Evolutionary conservation across 495 filamentous ascomycete genomes (phyloP), one percentile per base, ranked within the genome.

Genomic region (Penicillium pancosmium): DNA sequence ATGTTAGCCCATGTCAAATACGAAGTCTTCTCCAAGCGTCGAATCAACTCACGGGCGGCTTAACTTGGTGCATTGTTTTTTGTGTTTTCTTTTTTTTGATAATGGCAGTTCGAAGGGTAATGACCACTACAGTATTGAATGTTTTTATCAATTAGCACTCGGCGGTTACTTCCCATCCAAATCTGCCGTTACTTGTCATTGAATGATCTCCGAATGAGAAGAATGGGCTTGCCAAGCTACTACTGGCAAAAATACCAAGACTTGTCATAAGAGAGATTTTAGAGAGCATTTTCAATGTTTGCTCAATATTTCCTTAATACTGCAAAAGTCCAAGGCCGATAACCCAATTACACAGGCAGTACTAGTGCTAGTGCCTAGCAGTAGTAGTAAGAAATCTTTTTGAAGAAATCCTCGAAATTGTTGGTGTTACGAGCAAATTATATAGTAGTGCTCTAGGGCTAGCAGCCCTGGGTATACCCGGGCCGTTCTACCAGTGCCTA

Each of bases 101-200:
- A 54, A 23, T 54, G 52, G 36, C 52, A 54, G 25, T 54, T 41
- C 10, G 36, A 23, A 43, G 36, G 18, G 5, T 18, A 48, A n/a
- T 48, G 21, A 9, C 27, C 52, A 2, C 25, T 54, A 19, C 52
- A 54, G 13, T 54, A 54, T 43, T 54, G 34, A 41, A 54, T 43
- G 38, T 54, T 10, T 25, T n/a, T 31, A 31, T 31, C 27, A 25
- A 5, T 54, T 5, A 44, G 35, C 52, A 4, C 21, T 18, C 16
- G 15, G 18, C 9, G 9, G 11, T 5, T 25, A 12, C 23, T 13
- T n/a, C 4, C 13, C 9, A 7, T 23, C 21, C 2, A 3, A 6
- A 6, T 23, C 13, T 5, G 18, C 6, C 10, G 46, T 21, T 25
- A 48, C 46, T 27, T 27, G 15, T 21, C 46, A 5, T 13, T n/a